Evolutionary conservation across 2,329 filamentous ascomycete species (phyloP), one percentile per base, ranked within the genome.

Genomic region (Cladosporium sp.): DNA sequence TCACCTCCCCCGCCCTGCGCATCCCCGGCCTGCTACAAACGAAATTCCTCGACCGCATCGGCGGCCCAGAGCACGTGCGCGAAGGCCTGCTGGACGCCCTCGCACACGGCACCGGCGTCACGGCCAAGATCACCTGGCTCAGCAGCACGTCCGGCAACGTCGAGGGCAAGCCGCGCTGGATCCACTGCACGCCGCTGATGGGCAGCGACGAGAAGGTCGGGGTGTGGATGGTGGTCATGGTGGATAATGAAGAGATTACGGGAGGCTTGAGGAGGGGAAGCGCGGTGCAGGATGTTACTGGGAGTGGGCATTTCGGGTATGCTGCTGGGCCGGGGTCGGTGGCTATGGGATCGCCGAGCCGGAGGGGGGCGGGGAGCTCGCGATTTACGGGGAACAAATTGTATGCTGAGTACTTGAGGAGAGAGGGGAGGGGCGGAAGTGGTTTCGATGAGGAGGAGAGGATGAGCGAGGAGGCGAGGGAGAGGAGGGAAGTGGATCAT

Each of bases 1-100:
- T 91, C 73, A 89, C 89, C 2, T 89, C 87, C 1, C 88, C 89
- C 0, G 85, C 86, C 1, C 82, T 91, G 31, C 85, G 88, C 2
- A 84, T 90, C 0, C 88, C 89, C 0, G 89, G 88, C 0, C 89
- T 91, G 59, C 78, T 91, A 0, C 80, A 82, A 68, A 79, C 77
- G 12, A 77, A 78, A 60, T 76, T 82, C 62, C 73, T 81, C 37
- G 77, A 79, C 26, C 78, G 80, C 55, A 74, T 82, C n/a, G 79
- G 77, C 29, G 80, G 79, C 5, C 74, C 79, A 0, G 56, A 69
- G 16, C 71, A 74, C 14, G 74, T 80, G 1, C 74, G 78, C 23
- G 74, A 75, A 59, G 78, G 76, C 16, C 72, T 82, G 18, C 68
- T 74, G 8, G 76, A 81, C 58, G 77, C 80, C 10, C 73, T 82